Evolutionary conservation across 805 yeast genomes (phyloP).

Genomic region (Metschnikowia koreensis): DNA sequence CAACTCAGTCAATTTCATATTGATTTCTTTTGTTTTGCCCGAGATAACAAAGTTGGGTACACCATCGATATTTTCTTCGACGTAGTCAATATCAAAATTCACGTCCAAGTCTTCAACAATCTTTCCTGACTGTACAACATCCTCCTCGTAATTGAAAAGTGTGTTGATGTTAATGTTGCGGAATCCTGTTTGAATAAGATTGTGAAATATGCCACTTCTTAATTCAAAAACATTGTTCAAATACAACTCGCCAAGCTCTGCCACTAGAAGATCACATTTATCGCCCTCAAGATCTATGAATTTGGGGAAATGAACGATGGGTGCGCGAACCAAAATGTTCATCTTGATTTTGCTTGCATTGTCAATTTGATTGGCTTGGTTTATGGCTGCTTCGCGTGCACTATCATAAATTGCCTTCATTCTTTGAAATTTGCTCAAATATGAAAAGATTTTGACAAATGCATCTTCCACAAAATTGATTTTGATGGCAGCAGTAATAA

Average conservation of each 20-base stretch:
- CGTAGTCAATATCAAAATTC: conserved; percentile 55
- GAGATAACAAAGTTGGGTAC: conserved; percentile 50
- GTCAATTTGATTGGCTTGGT: conserved; percentile 69
- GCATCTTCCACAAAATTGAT: conserved; percentile 83
- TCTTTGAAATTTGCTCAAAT: conserved; percentile 67
- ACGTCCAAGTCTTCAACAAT: conserved; percentile 68
- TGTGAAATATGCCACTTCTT: conserved; percentile 34
- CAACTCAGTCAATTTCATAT: conserved; percentile 65
- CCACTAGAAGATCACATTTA: conserved; percentile 58
- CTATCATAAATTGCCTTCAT: conserved; percentile 89
- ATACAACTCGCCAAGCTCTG: conserved; percentile 79
- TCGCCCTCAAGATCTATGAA: conserved; percentile 39
- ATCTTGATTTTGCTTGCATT: conserved; percentile 62
- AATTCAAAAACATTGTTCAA: conserved; percentile 58
- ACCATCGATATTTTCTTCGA: conserved; percentile 36
- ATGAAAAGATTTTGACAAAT: conserved; percentile 61
- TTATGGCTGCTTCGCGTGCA: conserved; percentile 84
- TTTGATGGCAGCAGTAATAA: conserved; percentile 72
- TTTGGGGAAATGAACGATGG: conserved; percentile 77
- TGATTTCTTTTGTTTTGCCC: conserved; percentile 63
- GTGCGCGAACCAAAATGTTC: conserved; percentile 73
- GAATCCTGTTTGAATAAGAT: conserved; percentile 65
- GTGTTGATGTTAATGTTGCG: conserved; percentile 71
- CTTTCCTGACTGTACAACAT: conserved; percentile 51
- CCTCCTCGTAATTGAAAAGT: conserved; percentile 47